Percentiles rank a stretch among this genome's conserved stretches.
Evolutionary conservation across 495 filamentous ascomycete genomes (phyloP).

Genomic region (Tuber calosporum): DNA sequence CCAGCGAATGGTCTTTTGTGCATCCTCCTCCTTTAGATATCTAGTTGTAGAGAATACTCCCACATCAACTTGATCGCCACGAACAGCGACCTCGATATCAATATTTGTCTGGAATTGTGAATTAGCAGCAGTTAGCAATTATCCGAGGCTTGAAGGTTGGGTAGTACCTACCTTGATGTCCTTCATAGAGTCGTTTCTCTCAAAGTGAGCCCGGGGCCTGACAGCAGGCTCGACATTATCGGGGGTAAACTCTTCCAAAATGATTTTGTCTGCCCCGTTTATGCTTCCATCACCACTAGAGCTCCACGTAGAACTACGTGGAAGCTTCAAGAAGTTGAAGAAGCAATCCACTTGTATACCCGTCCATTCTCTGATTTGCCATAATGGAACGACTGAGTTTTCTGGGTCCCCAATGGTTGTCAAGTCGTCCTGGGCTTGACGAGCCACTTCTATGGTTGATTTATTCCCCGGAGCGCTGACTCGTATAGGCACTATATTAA

Average conservation of each 20-base stretch:
- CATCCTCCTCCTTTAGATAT: conserved; percentile 35
- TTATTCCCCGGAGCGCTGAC: conserved; percentile 39
- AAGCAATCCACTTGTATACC: conserved; percentile 46
- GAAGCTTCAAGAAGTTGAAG: conserved; percentile 44
- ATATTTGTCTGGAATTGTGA: conserved; percentile 40
- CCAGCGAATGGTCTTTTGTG: conserved; percentile 25
- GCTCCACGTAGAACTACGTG: not conserved
- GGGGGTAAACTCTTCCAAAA: conserved; percentile 19
- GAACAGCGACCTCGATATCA: conserved; percentile 43
- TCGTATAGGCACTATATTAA: conserved; percentile 51
- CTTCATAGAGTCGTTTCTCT: conserved; percentile 28
- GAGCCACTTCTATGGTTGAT: conserved; percentile 43
- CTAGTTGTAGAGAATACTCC: conserved; percentile 42
- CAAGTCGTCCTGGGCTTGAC: conserved; percentile 47
- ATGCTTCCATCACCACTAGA: not conserved
- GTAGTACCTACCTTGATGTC: conserved; percentile 21
- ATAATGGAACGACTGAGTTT: conserved; percentile 45
- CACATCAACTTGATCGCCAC: conserved; percentile 40
- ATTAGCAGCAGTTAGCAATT: conserved; percentile 20
- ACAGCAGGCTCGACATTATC: conserved; percentile 8
- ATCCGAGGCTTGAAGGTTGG: not conserved
- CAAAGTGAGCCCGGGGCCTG: conserved; percentile 11
- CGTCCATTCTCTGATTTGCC: conserved; percentile 47
- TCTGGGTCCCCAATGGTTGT: conserved; percentile 43
- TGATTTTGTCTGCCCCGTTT: not conserved